phyloP scores from a whole-genome alignment of 306 rosid species.

The Hylodesmum podocarpum region DNA sequence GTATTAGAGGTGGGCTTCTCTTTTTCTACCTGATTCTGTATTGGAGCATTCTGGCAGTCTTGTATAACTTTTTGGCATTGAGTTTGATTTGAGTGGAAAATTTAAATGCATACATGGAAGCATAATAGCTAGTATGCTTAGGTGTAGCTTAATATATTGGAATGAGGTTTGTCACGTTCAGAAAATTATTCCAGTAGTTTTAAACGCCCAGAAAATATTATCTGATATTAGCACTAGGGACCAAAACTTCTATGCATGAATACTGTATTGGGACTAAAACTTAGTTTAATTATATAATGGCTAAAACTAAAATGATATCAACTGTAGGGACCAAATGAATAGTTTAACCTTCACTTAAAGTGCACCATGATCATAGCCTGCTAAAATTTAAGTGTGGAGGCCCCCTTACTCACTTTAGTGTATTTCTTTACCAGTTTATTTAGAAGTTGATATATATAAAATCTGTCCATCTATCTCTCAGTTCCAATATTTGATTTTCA shows the following conservation, averaged over 20 bases:
- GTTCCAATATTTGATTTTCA: slow-evolving; percentile 47
- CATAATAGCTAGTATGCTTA: neutral
- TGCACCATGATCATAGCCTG: neutral
- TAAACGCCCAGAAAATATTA: too few relatives aligned
- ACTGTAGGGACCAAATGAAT: too few relatives aligned
- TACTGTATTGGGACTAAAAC: too few relatives aligned
- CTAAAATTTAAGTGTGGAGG: neutral
- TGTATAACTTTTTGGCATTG: neutral
- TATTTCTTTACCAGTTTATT: neutral
- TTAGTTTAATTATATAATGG: too few relatives aligned
- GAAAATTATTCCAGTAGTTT: too few relatives aligned
- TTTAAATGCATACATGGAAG: neutral
- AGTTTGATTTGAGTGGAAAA: neutral
- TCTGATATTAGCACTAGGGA: too few relatives aligned
- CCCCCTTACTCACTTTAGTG: neutral
- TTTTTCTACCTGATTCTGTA: slow-evolving; percentile 35
- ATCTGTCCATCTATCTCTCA: neutral
- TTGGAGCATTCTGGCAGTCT: neutral
- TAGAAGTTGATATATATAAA: neutral
- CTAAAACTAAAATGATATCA: too few relatives aligned
- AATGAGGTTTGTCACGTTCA: neutral
- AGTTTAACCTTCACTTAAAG: too few relatives aligned
- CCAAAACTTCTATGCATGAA: too few relatives aligned
- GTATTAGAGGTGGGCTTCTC: slow-evolving; percentile 80
- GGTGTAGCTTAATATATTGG: neutral